These are phyloP conservation scores for Brassica napus DNA, from an alignment of 345 rosid species.

Conservation along the genomic window Da-Ae NC_063445.1:4411501-4412000, in stretches of 20 bases:
- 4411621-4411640: constrained; percentile 70
- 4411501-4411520: constrained; percentile 68
- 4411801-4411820: constrained; percentile 65
- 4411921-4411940: constrained; percentile 79
- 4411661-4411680: constrained; percentile 80
- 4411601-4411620: constrained; percentile 76
- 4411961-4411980: not conserved
- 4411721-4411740: constrained; percentile 60
- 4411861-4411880: constrained; percentile 66
- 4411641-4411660: constrained; percentile 86
- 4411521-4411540: constrained; percentile 90
- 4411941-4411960: not conserved
- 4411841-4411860: constrained; percentile 89
- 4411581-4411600: constrained; percentile 31
- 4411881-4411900: constrained; percentile 63
- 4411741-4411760: constrained; percentile 78
- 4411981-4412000: not conserved
- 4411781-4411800: constrained; percentile 87
- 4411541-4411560: constrained; percentile 71
- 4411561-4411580: constrained; percentile 68
- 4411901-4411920: constrained; percentile 83
- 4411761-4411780: constrained; percentile 55
- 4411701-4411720: constrained; percentile 69
- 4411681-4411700: constrained; percentile 54
- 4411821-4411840: constrained; percentile 84